Evolutionary conservation across 495 filamentous ascomycete species (phyloP).

Genomic region (Penicillium roqueforti): DNA sequence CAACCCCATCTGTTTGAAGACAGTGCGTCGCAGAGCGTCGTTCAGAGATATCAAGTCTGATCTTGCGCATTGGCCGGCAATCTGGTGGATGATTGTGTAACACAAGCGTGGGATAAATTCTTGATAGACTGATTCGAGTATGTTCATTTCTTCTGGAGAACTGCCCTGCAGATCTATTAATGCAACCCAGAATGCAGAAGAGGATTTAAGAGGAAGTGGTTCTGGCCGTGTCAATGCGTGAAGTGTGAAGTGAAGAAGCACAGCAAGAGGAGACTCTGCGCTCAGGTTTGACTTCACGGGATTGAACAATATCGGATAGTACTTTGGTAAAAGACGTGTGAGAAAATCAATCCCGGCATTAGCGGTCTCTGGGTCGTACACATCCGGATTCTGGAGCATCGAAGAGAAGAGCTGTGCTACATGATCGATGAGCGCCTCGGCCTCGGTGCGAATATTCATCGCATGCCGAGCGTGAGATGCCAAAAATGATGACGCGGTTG

Average conservation of each 20-base stretch:
- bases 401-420: slow-evolving; percentile 60
- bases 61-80: slow-evolving; percentile 68
- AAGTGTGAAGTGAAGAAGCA: slow-evolving; percentile 74
- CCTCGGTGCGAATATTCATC: slow-evolving; percentile 43
- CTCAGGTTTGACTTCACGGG: slow-evolving; percentile 24
- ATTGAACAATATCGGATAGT: slow-evolving; percentile 44
- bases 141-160: slow-evolving; percentile 36
- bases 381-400: slow-evolving; percentile 51
- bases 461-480: slow-evolving; percentile 55
- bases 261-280: slow-evolving; percentile 40
- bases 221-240: slow-evolving; percentile 68
- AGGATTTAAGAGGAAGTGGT: slow-evolving; percentile 72
- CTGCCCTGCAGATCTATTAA: slow-evolving; percentile 39
- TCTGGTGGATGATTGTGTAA: slow-evolving; percentile 58
- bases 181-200: slow-evolving; percentile 76
- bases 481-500: slow-evolving; percentile 72
- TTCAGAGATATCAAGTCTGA: slow-evolving; percentile 73
- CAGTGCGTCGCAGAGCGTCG: slow-evolving; percentile 72
- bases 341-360: slow-evolving; percentile 73
- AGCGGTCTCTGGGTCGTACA: slow-evolving; percentile 71
- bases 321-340: slow-evolving; percentile 60
- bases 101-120: slow-evolving; percentile 58
- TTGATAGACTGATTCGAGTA: slow-evolving; percentile 51
- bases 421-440: slow-evolving; percentile 57
- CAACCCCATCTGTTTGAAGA: slow-evolving; percentile 61